phyloP scores from a whole-genome alignment of 805 yeast species.

The Pichia membranifaciens region DNA sequence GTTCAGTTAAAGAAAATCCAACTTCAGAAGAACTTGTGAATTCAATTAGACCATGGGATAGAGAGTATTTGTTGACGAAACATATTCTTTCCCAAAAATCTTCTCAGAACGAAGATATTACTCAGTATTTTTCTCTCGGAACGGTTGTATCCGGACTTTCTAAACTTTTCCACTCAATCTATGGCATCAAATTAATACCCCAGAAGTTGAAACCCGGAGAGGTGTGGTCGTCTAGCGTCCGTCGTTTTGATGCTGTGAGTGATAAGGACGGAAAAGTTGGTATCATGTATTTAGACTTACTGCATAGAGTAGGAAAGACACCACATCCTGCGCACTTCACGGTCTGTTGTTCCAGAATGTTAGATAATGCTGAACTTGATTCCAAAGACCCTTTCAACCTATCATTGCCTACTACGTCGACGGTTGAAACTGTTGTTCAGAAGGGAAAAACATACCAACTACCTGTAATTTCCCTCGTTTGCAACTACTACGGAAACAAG shows the following conservation, averaged over 20 bases:
- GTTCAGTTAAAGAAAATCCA: conserved; percentile 16
- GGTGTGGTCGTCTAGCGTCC: conserved; percentile 83
- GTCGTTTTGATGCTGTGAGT: conserved; percentile 71
- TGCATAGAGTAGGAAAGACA: conserved; percentile 68
- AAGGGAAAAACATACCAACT: conserved; percentile 59
- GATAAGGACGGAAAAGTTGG: conserved; percentile 64
- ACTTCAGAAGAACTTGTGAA: conserved; percentile 36
- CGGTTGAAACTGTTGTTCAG: conserved; percentile 28
- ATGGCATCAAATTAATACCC: conserved; percentile 73
- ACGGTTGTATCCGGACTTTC: conserved; percentile 81
- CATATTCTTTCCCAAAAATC: conserved; percentile 31
- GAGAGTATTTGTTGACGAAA: conserved; percentile 50
- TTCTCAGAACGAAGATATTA: conserved; percentile 39
- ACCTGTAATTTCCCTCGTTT: conserved; percentile 85
- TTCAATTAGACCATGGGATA: conserved; percentile 80
- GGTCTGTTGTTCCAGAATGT: conserved; percentile 84
- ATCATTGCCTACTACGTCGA: conserved; percentile 28
- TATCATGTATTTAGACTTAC: conserved; percentile 79
- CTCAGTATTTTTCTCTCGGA: conserved; percentile 76
- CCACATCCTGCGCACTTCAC: conserved; percentile 94
- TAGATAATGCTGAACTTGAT: conserved; percentile 49
- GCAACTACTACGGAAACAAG: conserved; percentile 58
- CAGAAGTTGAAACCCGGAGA: conserved; percentile 62
- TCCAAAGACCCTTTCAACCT: conserved; percentile 34
- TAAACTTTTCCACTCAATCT: conserved; percentile 58